A percentile compares a stretch with the other conserved stretches of the same genome.
Evolutionary conservation across 202 grass and related monocot genomes (phyloP).

Genomic region (Digitaria exilis): DNA sequence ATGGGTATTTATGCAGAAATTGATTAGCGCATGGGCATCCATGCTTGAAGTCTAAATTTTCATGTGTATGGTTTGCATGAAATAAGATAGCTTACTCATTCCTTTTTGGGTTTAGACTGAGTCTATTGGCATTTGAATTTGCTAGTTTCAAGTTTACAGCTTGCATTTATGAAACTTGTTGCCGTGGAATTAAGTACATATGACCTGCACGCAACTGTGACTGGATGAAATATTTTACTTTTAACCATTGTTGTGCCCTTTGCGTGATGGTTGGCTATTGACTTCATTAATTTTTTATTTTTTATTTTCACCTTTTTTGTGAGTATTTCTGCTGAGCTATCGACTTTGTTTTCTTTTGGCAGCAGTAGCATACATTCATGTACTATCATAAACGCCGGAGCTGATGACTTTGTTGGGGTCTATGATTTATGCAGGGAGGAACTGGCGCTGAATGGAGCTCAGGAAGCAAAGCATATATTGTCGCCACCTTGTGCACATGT

Average conservation of each 20-base stretch:
- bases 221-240: background rate
- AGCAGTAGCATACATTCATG: background rate
- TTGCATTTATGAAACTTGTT: background rate
- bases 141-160: background rate
- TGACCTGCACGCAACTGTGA: background rate
- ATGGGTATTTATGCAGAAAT: background rate
- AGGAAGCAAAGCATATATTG: slow-evolving; percentile 42
- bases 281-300: background rate
- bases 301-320: too few species aligned
- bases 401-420: slow-evolving; percentile 16
- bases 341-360: background rate
- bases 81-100: too few species aligned
- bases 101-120: background rate
- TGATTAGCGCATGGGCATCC: background rate
- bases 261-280: background rate
- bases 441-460: slow-evolving; percentile 46
- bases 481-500: slow-evolving; percentile 30
- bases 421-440: slow-evolving; percentile 52
- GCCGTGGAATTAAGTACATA: background rate
- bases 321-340: too few species aligned
- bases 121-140: background rate
- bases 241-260: background rate
- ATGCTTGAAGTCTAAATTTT: background rate
- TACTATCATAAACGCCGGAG: background rate
- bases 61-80: background rate